Base-by-base conservation (phyloP, 2,329 filamentous ascomycete species). In the Fusarium sp. region DNA sequence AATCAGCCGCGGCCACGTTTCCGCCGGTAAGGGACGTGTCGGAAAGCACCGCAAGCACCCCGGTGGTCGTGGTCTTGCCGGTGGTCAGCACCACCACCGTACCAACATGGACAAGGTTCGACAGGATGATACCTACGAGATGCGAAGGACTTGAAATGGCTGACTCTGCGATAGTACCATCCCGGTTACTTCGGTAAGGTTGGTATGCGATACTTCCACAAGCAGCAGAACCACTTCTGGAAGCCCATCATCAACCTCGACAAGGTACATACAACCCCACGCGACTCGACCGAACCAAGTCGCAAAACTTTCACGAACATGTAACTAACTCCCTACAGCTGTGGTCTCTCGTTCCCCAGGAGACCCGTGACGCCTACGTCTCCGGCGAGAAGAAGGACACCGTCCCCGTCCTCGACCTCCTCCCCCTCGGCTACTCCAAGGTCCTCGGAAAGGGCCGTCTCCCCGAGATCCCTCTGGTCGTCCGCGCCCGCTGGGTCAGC, bases 141-240 rank as follows among this genome's bases (percentile, higher is more conserved):
- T 16, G 35, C 9, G 39, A 29, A n/a, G 38, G 24, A 62, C 12
- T 23, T 68, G 68, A 43, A 41, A 70, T 60, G 58, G 61, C 79
- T 80, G 71, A 80, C 77, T 50, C 53, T 63, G 41, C 63, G 69
- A 79, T 89, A 95, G 86, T 94, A 95, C 91, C 93, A 97, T 82
- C 94, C 95, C 71, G 96, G 96, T 93, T 98, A 98, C 93, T 98
- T 98, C 86, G 93, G 93, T 86, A 97, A 98, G 88, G 93, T 95
- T 77, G 92, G 92, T 86, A 95, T 95, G 92, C 88, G 93, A 81
- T 91, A 95, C 87, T 98, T 97, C 93, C 95, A 98, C 90, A 94
- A 96, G 86, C 91, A 93, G 81, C 89, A 91, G 80, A 95, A 95
- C 89, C 92, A 97, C 82, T 94, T 95, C 89, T 99, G 95, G 96